These are phyloP conservation scores for Lodderomyces theae DNA, from an alignment of 1,139 yeast genomes.

Conservation along the genomic window DNA sequence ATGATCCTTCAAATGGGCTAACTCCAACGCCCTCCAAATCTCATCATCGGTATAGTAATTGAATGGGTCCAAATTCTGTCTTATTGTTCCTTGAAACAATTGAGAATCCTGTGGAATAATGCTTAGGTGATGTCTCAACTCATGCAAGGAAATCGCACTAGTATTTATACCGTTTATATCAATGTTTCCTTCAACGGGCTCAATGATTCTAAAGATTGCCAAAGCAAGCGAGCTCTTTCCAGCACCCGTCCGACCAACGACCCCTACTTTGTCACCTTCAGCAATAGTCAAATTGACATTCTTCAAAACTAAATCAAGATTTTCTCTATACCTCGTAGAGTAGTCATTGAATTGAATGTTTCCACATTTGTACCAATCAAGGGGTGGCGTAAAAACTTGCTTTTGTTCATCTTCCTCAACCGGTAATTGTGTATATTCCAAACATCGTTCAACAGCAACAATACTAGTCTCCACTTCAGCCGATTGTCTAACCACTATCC, in stretches of 20 bases:
- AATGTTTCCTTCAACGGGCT: conserved; percentile 27
- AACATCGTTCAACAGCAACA: conserved; percentile 31
- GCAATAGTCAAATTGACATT: conserved; percentile 23
- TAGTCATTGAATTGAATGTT: conserved; percentile 26
- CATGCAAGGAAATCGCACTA: conserved; percentile 42
- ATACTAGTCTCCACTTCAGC: conserved; percentile 32
- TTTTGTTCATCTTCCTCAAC: conserved; percentile 26
- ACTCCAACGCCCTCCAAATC: conserved; percentile 51
- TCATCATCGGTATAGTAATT: conserved; percentile 48
- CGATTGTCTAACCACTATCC: conserved; percentile 28
- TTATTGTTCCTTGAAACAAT: conserved; percentile 58
- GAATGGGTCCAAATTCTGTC: conserved; percentile 63
- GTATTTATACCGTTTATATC: conserved; percentile 51
- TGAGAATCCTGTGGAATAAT: conserved; percentile 74
- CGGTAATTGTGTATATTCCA: conserved; percentile 28
- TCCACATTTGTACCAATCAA: conserved; percentile 29
- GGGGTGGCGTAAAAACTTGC: conserved; percentile 19
- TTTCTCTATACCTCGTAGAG: conserved; percentile 29
- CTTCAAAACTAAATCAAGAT: conserved; percentile 30
- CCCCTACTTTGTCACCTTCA: conserved; percentile 31
- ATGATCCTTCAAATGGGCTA: conserved; percentile 53
- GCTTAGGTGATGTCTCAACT: conserved; percentile 53
- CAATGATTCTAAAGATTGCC: conserved; percentile 33
- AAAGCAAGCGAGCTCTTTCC: conserved; percentile 34
- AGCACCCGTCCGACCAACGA: conserved; percentile 38